Evolutionary conservation across 1,284 basidiomycete species (phyloP), one percentile per base, ranked within the genome.

Genomic region (Ganoderma lucidum): DNA sequence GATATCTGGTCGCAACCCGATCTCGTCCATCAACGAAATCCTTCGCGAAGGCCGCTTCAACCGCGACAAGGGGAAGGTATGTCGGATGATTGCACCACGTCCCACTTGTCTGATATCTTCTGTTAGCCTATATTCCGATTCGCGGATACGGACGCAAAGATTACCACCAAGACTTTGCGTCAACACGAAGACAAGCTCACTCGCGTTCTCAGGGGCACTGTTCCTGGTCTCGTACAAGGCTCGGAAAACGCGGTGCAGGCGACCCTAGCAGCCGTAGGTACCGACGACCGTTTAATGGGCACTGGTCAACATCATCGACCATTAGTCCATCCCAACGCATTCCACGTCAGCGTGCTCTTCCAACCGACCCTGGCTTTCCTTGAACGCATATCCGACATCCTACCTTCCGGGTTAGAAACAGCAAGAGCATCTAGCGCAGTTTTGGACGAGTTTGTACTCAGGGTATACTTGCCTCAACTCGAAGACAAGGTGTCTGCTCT

Each of bases 301-400:
- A 84, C 84, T 10, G 91, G 90, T 55, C 91, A 94, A 61, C 93
- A 93, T 65, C 96, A 99, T 82, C 90, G 94, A 32, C 84, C 94
- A 28, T 87, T 99, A 39, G 93, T 98, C 70, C 91, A 91, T 70
- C 93, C 98, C 1, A 95, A 99, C 78, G 94, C 96, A 0, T 99
- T 99, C 84, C 96, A 98, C 81, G 95, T 99, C 63, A 94, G 92
- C 63, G 90, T 97, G 15, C 85, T 99, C 15, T 98, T 99, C 81
- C 95, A 96, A 74, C 97, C 98, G 0, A 97, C 96, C 8, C 83
- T 98, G 12, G 85, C 92, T 0, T 99, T 98, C 79, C 85, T 99
- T 71, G 87, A 93, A 68, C 89, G 93, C 17, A 83, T 94, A 55
- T 81, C 89, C 42, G 87, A 90, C 30, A 85, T 94, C 30, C 83